Conservation (phyloP, 2,329 filamentous ascomycete genomes). For the Phoma sp. region DNA sequence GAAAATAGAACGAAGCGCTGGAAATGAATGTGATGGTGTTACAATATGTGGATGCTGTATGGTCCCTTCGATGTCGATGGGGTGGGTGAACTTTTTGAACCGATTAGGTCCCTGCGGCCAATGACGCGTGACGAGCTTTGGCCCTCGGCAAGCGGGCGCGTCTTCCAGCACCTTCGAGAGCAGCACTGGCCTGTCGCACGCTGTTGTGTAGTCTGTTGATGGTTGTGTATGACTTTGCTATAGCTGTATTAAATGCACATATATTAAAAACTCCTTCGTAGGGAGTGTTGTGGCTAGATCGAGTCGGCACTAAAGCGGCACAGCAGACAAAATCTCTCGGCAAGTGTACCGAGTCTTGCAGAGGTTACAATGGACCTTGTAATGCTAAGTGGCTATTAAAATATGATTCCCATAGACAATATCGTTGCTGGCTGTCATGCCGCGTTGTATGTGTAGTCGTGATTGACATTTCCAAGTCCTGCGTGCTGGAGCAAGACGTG, state of each 20-base stretch:
- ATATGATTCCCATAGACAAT: neutral
- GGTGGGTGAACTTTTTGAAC: conserved; percentile 19
- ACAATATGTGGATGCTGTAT: conserved; percentile 7
- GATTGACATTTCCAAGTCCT: conserved; percentile 10
- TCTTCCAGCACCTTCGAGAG: conserved; percentile 37
- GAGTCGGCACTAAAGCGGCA: neutral
- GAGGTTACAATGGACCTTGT: neutral
- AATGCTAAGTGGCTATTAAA: conserved; percentile 11
- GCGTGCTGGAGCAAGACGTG: neutral
- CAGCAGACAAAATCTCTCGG: conserved; percentile 5
- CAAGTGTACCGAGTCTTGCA: neutral
- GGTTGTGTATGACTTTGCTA: no score
- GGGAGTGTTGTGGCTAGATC: neutral
- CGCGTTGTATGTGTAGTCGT: conserved; percentile 12
- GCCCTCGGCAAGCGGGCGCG: conserved; percentile 28
- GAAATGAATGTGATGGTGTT: conserved; percentile 24
- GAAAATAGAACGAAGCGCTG: conserved; percentile 1
- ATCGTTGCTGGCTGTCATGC: conserved; percentile 7
- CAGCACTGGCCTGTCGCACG: conserved; percentile 2
- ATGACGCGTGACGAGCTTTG: conserved; percentile 27
- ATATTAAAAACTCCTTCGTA: no score
- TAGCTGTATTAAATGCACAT: neutral
- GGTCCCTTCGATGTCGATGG: conserved; percentile 12
- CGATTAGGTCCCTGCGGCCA: conserved; percentile 11
- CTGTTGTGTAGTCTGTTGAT: neutral